Evolutionary conservation across 2,329 filamentous ascomycete genomes (phyloP), one percentile per base, ranked within the genome.

Genomic region (Ophiostoma piceae): DNA sequence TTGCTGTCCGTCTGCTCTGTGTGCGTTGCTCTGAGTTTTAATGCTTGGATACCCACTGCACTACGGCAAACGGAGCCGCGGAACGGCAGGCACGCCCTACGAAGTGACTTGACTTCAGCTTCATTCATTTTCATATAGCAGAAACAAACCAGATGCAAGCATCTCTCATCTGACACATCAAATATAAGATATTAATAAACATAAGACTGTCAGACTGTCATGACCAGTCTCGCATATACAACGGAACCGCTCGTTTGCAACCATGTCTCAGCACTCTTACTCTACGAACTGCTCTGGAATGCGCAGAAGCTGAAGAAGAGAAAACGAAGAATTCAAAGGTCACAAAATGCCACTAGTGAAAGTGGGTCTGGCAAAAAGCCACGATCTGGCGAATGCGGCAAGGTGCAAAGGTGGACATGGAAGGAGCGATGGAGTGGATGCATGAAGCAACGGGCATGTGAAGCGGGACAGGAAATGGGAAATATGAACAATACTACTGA

Each of bases 221-320:
- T n/a, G 7, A 57, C 22, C 26, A 5, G 51, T 57, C 22, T 29
- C 51, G 11, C 22, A 57, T 57, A 57, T 26, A 29, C 8, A 26
- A 57, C 51, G 51, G 51, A 57, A 57, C 51, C 51, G 51, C 51
- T 57, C 51, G 51, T 57, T 26, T 57, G 51, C 51, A 57, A 26
- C 51, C 51, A 26, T 57, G 51, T 22, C 11, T 57, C 51, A 26
- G 26, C 43, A 1, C 16, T 12, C 51, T 57, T 5, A 14, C 26
- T 5, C 26, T 2, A 4, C 11, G n/a, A 22, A 57, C n/a, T 26
- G 51, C 1, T 19, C 7, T n/a, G 51, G 22, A 57, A 57, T 57
- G 22, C n/a, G 16, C n/a, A 16, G 9, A 26, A 57, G 51, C 51
- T 57, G 51, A 26, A 57, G n/a, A 26, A 26, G 51, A 26, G n/a